Evolutionary conservation across 23 red algal species (phyloP).

Genomic region (Agarophyton chilense): DNA sequence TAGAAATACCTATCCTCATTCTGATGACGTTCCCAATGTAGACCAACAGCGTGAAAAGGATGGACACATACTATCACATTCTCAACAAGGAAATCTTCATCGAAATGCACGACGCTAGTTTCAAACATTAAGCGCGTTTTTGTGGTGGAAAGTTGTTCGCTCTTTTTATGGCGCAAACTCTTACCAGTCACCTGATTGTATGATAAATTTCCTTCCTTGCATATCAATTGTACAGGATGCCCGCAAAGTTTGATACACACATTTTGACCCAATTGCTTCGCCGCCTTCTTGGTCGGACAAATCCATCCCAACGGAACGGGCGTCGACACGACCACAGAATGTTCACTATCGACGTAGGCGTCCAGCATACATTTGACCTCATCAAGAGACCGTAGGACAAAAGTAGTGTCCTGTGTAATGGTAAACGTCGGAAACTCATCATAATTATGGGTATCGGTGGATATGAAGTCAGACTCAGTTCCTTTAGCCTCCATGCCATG

Average conservation of each 20-base stretch:
- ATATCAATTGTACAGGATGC: neutral
- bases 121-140: constrained; percentile 13
- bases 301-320: constrained; percentile 48
- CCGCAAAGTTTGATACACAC: constrained; percentile 8
- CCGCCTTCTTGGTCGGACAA: neutral
- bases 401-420: constrained; percentile 11
- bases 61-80: constrained; percentile 36
- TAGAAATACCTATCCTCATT: constrained; percentile 81
- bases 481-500: neutral
- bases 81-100: constrained; percentile 89
- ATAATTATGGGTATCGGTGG: neutral
- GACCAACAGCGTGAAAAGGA: constrained; percentile 24
- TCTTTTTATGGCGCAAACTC: constrained; percentile 11
- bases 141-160: constrained; percentile 3
- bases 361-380: constrained; percentile 33
- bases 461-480: neutral
- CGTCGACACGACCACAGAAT: constrained; percentile 28
- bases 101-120: constrained; percentile 20
- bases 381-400: constrained; percentile 23
- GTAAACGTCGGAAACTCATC: constrained; percentile 29
- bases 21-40: constrained; percentile 65
- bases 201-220: neutral
- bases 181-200: constrained; percentile 12
- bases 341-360: constrained; percentile 37
- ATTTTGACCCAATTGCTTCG: neutral